These are phyloP conservation scores for Grigorovia yakushimaensis DNA, from an alignment of 805 yeast species.

Conservation along the genomic window DNA sequence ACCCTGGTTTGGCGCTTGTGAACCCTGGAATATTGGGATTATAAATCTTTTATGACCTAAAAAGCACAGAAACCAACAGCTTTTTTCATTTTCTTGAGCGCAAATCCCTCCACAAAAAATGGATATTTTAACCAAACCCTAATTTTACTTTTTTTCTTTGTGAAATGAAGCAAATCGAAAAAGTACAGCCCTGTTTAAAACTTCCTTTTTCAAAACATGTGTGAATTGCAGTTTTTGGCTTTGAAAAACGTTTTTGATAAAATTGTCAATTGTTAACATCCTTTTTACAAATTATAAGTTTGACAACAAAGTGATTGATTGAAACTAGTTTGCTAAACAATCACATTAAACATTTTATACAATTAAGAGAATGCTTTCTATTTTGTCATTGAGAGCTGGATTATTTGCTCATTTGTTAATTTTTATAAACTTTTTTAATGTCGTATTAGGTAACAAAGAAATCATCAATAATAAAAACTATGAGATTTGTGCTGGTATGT, in stretches of 20 bases:
- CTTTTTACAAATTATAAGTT: background rate
- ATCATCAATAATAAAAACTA: constrained; percentile 40
- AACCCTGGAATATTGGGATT: too few relatives aligned
- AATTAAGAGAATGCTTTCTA: background rate
- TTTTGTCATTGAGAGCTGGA: background rate
- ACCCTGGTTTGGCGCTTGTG: too few relatives aligned
- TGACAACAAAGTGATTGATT: background rate
- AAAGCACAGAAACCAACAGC: too few relatives aligned
- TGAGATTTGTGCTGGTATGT: constrained; percentile 85
- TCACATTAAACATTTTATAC: background rate
- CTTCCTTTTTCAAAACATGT: background rate
- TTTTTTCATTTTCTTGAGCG: too few relatives aligned
- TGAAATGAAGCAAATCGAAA: background rate
- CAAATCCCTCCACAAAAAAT: too few relatives aligned
- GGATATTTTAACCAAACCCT: too few relatives aligned
- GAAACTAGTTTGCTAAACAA: background rate
- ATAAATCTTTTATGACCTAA: too few relatives aligned
- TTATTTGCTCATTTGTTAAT: background rate
- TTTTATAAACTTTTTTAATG: background rate
- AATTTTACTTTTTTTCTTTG: too few relatives aligned
- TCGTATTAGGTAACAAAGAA: constrained; percentile 33
- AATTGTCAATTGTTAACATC: background rate
- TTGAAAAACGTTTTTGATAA: background rate
- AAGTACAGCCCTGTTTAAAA: background rate
- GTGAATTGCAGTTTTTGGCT: background rate